Base-by-base conservation (phyloP, 2,329 filamentous ascomycete species). In the Chaetomium sp. region DNA sequence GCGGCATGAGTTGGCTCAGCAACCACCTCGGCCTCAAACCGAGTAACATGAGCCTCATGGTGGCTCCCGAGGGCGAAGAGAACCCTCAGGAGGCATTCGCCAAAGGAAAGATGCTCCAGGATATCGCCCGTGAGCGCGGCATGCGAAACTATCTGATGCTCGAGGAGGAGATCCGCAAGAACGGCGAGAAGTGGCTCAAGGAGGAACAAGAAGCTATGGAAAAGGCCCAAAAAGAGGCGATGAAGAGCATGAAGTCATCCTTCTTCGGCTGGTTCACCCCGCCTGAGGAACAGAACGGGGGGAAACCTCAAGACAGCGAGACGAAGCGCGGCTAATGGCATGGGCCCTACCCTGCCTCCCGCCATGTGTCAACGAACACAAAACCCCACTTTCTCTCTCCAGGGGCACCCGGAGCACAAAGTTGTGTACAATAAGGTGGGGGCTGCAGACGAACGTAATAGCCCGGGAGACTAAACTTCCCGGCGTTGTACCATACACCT, bases 81-180 rank as follows among this genome's bases (percentile, higher is more conserved):
- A 87, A 84, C 70, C 84, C 90, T 0, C 83, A 85, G 2, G 92
- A 96, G 75, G 92, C 91, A 13, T 86, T 95, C 67, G 88, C 90
- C 2, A 89, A 97, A 78, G 95, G 94, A 72, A 99, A 98, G 85
- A 97, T 98, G 92, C 82, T 97, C 70, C 93, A 93, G 78, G 95
- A 99, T 75, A 89, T 96, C 77, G 93, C 95, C 58, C 88, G 95
- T 57, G 95, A 99, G 80, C 86, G 93, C 57, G 95, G 95, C 38
- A 91, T 93, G 79, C 89, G 90, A 76, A 90, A 93, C 78, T 99
- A 98, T 78, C 87, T 96, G 81, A 80, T 89, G 71, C 84, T 98
- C 67, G 94, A 98, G 78, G 89, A 89, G 78, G 90, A 97, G 80
- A 96, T 99, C 72, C 85, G 90, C 55, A 90, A 96, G 77, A 95